Percentiles rank a stretch among this genome's conserved stretches.
These are phyloP conservation scores for Darksidea phi DNA, from an alignment of 495 filamentous ascomycete genomes.

Conservation along the genomic window DNA sequence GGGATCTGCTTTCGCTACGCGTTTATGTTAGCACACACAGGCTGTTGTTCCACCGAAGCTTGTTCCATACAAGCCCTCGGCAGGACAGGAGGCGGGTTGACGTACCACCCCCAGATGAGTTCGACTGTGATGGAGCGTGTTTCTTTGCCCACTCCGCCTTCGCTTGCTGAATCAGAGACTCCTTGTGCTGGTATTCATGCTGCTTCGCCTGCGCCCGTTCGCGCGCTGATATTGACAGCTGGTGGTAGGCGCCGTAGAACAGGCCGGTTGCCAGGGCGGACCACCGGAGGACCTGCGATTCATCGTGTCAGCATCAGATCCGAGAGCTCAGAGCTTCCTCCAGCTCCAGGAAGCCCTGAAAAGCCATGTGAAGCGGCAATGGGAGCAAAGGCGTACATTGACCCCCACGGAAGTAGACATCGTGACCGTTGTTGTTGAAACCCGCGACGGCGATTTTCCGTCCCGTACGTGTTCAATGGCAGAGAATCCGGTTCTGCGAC, in stretches of 20 bases:
- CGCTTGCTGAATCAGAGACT: slow-evolving; percentile 81
- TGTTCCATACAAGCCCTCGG: no score
- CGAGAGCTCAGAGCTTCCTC: background rate
- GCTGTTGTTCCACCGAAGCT: background rate
- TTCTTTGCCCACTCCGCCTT: slow-evolving; percentile 85
- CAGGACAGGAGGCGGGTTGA: slow-evolving; percentile 1
- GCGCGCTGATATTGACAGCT: slow-evolving; percentile 66
- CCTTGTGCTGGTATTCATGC: slow-evolving; percentile 82
- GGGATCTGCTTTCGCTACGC: slow-evolving; percentile 59
- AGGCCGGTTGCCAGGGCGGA: slow-evolving; percentile 82
- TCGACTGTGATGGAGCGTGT: slow-evolving; percentile 55
- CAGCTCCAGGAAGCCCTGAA: background rate
- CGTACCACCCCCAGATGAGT: slow-evolving; percentile 59
- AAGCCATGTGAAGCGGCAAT: slow-evolving; percentile 7
- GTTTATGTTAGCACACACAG: slow-evolving; percentile 6
- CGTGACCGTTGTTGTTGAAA: slow-evolving; percentile 16
- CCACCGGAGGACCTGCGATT: slow-evolving; percentile 84
- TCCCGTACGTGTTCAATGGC: slow-evolving; percentile 21
- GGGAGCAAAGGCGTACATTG: slow-evolving; percentile 54
- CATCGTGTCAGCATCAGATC: slow-evolving; percentile 18
- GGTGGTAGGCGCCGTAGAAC: slow-evolving; percentile 90
- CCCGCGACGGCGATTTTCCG: no score
- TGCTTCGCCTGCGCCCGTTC: slow-evolving; percentile 66
- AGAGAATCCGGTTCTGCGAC: slow-evolving; percentile 7
- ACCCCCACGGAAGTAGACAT: slow-evolving; percentile 59